Conservation (phyloP, 495 filamentous ascomycete species). For the Bacidia rubella region DNA sequence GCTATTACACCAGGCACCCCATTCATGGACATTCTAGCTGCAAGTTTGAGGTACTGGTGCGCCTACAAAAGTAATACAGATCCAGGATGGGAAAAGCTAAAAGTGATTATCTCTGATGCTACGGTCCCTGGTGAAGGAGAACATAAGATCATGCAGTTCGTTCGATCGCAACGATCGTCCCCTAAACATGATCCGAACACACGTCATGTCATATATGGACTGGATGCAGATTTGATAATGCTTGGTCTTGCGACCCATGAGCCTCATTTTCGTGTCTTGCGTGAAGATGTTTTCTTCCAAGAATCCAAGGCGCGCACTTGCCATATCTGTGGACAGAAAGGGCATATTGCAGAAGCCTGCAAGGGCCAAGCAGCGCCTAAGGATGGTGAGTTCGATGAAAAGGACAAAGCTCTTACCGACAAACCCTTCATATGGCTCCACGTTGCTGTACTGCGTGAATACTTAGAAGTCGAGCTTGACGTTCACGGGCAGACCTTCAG, state of each 20-base stretch:
- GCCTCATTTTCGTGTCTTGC: conserved; percentile 89
- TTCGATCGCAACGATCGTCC: conserved; percentile 80
- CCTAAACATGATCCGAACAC: conserved; percentile 94
- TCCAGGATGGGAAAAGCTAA: conserved; percentile 86
- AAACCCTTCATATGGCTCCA: conserved; percentile 99
- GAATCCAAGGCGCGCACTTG: conserved; percentile 70
- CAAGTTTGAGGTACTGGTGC: conserved; percentile 89
- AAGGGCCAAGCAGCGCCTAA: conserved; percentile 73
- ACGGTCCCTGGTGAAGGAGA: conserved; percentile 96
- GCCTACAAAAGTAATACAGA: conserved; percentile 95
- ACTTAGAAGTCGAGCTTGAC: conserved; percentile 77
- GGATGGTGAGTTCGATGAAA: conserved; percentile 73
- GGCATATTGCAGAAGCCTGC: conserved; percentile 75
- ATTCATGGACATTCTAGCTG: conserved; percentile 94
- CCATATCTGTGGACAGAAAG: conserved; percentile 76
- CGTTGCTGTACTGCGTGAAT: conserved; percentile 82
- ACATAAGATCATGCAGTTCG: conserved; percentile 99
- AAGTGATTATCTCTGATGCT: conserved; percentile 96
- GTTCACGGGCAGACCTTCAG: conserved; percentile 66
- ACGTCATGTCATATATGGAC: conserved; percentile 84
- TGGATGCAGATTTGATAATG: conserved; percentile 99
- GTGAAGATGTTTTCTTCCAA: conserved; percentile 93
- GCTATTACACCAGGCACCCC: conserved; percentile 96
- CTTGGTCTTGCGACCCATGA: conserved; percentile 93
- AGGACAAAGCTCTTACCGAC: conserved; percentile 47